Conservation (phyloP, 2,329 filamentous ascomycete genomes). For the Calonectria naviculata region DNA sequence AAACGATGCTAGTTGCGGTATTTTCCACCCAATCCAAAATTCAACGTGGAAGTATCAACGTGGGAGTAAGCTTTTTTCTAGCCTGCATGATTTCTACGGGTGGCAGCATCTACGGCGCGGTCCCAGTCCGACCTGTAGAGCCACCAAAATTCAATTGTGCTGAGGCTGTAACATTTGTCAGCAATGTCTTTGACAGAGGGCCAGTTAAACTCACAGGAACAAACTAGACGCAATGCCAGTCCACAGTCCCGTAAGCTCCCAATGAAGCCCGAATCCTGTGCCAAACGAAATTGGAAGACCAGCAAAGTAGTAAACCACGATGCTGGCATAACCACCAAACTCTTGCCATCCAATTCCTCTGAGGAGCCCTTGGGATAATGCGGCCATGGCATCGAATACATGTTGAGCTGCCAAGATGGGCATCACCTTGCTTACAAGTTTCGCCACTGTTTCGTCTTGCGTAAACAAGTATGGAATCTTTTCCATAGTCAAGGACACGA, state of each 20-base stretch:
- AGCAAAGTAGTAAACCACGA: slow-evolving; percentile 89
- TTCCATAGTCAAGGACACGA: slow-evolving; percentile 77
- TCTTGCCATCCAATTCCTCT: slow-evolving; percentile 89
- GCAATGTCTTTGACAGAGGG: too few species aligned
- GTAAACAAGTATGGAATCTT: slow-evolving; percentile 84
- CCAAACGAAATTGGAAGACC: slow-evolving; percentile 87
- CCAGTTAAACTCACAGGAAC: neutral
- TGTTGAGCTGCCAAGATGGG: slow-evolving; percentile 90
- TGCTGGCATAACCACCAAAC: slow-evolving; percentile 88
- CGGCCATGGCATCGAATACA: slow-evolving; percentile 85
- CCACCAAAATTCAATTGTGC: neutral
- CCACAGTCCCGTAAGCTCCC: slow-evolving; percentile 89
- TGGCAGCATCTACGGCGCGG: neutral
- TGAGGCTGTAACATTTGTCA: neutral
- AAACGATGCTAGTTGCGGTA: too few species aligned
- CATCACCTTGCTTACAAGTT: slow-evolving; percentile 74
- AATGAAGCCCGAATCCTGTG: slow-evolving; percentile 79
- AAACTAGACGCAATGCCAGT: neutral
- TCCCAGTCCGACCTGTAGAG: neutral
- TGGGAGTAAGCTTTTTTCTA: neutral
- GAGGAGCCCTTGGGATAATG: slow-evolving; percentile 85
- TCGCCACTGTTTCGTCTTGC: slow-evolving; percentile 74
- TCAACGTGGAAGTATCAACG: neutral
- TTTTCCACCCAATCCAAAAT: too few species aligned
- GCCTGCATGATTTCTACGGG: neutral